Evolutionary conservation across 1,284 basidiomycete genomes (phyloP).

Genomic region (Entoloma clypeatum): DNA sequence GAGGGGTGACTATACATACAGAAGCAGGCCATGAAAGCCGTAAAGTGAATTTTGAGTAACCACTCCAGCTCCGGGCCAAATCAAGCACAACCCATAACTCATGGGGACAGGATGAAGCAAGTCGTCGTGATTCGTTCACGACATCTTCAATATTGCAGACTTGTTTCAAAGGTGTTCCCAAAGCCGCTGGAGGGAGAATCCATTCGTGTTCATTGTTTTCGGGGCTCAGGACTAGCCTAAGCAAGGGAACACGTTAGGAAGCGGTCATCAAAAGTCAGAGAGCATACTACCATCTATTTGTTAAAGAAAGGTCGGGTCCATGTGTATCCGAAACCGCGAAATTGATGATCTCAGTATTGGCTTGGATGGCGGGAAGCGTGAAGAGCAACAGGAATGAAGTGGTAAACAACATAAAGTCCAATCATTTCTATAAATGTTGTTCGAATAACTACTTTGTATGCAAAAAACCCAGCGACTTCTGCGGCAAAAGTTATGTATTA

Average conservation of each 20-base stretch:
- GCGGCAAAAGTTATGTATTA: too few species aligned
- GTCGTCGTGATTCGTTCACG: conserved; percentile 18
- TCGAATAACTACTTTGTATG: too few species aligned
- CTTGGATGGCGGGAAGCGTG: conserved; percentile 24
- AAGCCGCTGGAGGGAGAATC: conserved; percentile 41
- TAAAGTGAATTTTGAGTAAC: conserved; percentile 51
- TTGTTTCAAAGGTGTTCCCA: conserved; percentile 33
- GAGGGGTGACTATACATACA: conserved; percentile 37
- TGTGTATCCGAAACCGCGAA: conserved; percentile 36
- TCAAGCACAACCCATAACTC: conserved; percentile 57
- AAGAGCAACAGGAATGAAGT: conserved; percentile 14
- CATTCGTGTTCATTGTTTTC: conserved; percentile 28
- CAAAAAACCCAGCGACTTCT: too few species aligned
- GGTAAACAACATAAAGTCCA: conserved; percentile 6
- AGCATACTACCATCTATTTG: conserved; percentile 25
- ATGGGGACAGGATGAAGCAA: conserved; percentile 39
- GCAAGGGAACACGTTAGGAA: too few species aligned
- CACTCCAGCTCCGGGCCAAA: conserved; percentile 44
- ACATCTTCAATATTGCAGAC: conserved; percentile 28
- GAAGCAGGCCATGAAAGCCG: conserved; percentile 64
- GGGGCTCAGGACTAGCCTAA: conserved; percentile 27
- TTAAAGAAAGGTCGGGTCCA: conserved; percentile 20
- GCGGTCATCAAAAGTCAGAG: too few species aligned
- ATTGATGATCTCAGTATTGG: conserved; percentile 67
- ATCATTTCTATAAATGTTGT: background rate